Percentiles rank a stretch among this genome's conserved stretches.
These are phyloP conservation scores for Agrocybe chaxingu DNA, from an alignment of 768 basidiomycete genomes.

Conservation along the genomic window DNA sequence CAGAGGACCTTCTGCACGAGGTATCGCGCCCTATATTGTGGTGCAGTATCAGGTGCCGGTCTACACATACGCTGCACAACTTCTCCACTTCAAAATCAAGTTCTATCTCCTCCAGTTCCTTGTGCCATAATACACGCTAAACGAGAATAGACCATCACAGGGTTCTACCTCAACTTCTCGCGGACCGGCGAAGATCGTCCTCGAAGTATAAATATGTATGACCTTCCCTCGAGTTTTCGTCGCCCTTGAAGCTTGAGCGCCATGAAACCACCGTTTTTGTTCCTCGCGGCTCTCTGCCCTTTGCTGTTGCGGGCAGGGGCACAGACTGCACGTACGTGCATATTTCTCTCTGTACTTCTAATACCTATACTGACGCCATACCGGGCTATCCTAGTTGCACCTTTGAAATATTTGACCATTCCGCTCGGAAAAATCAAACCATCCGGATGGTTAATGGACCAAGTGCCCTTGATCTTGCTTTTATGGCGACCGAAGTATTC, in stretches of 20 bases:
- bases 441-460: constrained; percentile 41
- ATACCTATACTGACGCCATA: neutral
- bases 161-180: constrained; percentile 2
- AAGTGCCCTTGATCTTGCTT: constrained; percentile 20
- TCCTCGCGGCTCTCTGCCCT: neutral
- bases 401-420: constrained; percentile 37
- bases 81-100: too few relatives aligned
- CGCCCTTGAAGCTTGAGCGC: neutral
- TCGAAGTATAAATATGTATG: constrained; percentile 9
- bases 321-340: constrained; percentile 25
- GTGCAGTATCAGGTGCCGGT: too few relatives aligned
- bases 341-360: neutral
- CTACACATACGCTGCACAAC: too few relatives aligned
- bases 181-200: constrained; percentile 6
- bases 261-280: constrained; percentile 8
- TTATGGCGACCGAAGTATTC: neutral
- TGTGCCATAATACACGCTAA: too few relatives aligned
- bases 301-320: constrained; percentile 2
- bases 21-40: too few relatives aligned
- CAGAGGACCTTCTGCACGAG: too few relatives aligned
- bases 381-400: constrained; percentile 28
- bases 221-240: neutral
- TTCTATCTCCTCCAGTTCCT: too few relatives aligned
- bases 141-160: neutral
- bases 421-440: constrained; percentile 37